A percentile compares a stretch with the other conserved stretches of the same genome.
Conservation (phyloP, 2,329 filamentous ascomycete genomes). For the Monilinia fructigena region DNA sequence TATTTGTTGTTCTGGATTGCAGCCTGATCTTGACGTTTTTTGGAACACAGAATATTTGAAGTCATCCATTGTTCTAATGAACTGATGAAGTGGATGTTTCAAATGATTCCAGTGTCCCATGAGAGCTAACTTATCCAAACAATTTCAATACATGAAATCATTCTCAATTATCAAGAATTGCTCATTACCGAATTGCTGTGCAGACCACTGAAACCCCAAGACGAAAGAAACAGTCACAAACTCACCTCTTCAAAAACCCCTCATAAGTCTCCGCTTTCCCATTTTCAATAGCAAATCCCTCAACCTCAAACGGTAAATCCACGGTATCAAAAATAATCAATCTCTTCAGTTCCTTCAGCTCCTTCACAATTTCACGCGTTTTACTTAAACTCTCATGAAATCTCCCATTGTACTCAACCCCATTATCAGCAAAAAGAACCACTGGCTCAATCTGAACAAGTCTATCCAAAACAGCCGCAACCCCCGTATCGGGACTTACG, state of each 20-base stretch:
- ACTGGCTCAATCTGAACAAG: constrained; percentile 77
- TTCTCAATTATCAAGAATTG: neutral
- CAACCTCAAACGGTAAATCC: constrained; percentile 36
- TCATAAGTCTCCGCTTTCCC: constrained; percentile 44
- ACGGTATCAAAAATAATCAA: constrained; percentile 75
- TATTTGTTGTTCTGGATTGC: neutral
- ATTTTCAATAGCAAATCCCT: constrained; percentile 30
- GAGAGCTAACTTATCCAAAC: neutral
- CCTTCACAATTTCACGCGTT: constrained; percentile 70
- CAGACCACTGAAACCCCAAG: neutral
- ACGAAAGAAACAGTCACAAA: neutral
- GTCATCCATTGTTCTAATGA: neutral
- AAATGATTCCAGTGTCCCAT: neutral
- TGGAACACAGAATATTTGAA: neutral
- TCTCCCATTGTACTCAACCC: constrained; percentile 86
- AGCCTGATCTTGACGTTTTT: neutral
- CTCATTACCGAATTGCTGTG: neutral
- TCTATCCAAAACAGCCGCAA: constrained; percentile 85
- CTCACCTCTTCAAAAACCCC: constrained; percentile 45
- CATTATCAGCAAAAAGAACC: constrained; percentile 82
- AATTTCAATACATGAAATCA: neutral
- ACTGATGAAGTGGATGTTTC: neutral
- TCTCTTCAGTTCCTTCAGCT: constrained; percentile 60
- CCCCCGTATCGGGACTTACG: constrained; percentile 88
- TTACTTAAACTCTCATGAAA: constrained; percentile 78